Conservation (phyloP, 2,329 filamentous ascomycete species). For the Graphilbum ipis-grandicollis region DNA sequence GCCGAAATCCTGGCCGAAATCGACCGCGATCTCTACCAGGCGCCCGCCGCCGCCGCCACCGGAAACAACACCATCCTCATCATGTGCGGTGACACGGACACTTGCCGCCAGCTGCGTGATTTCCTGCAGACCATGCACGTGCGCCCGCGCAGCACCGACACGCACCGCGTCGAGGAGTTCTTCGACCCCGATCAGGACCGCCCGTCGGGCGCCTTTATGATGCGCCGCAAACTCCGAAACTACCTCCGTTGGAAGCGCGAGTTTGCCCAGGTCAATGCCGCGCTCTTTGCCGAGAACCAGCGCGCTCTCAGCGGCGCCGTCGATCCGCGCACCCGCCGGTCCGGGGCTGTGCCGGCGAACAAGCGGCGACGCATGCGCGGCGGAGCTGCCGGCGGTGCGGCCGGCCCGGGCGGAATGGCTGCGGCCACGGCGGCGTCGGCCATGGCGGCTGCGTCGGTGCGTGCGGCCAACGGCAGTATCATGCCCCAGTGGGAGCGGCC, state of each 20-base stretch:
- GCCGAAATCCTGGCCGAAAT: conserved; percentile 83
- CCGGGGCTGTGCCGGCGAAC: conserved; percentile 54
- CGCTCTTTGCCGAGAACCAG: conserved; percentile 64
- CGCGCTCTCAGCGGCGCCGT: conserved; percentile 52
- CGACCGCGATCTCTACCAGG: conserved; percentile 68
- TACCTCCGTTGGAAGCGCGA: conserved; percentile 86
- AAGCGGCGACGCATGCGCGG: conserved; percentile 76
- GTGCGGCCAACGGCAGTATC: conserved; percentile 52
- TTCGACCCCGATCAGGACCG: conserved; percentile 36
- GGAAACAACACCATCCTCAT: conserved; percentile 86
- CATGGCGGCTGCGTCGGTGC: conserved; percentile 1
- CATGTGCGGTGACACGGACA: conserved; percentile 83
- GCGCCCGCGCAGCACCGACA: conserved; percentile 26
- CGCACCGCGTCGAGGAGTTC: conserved; percentile 20
- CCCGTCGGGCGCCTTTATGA: conserved; percentile 70
- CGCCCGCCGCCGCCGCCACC: conserved; percentile 59
- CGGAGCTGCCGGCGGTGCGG: conserved; percentile 30
- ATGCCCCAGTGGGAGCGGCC: conserved; percentile 69
- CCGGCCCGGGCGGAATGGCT: conserved; percentile 18
- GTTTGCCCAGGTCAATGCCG: conserved; percentile 69
- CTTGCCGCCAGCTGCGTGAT: conserved; percentile 75
- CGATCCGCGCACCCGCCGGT: conserved; percentile 29
- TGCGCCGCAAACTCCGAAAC: conserved; percentile 70
- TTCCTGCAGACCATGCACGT: conserved; percentile 85
- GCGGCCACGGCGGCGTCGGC: conserved; percentile 17